Conservation (phyloP, 1,284 basidiomycete genomes). For the Cutaneotrichosporon sp. region DNA sequence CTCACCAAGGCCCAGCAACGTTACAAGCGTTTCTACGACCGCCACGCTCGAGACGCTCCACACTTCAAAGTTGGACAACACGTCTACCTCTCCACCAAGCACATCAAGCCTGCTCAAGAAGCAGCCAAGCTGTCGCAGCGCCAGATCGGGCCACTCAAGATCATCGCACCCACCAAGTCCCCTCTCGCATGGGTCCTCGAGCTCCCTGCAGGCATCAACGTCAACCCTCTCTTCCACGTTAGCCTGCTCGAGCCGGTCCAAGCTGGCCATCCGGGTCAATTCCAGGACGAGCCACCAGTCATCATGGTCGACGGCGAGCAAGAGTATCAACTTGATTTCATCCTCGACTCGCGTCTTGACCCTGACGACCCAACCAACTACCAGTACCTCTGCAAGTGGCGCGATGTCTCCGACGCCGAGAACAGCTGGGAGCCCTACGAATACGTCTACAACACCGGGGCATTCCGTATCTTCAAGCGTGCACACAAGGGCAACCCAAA, state of each 20-base stretch:
- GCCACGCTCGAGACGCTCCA: not conserved
- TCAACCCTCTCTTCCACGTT: conserved; percentile 57
- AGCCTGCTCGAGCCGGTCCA: conserved; percentile 46
- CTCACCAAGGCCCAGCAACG: not conserved
- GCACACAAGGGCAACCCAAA: not conserved
- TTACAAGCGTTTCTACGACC: not conserved
- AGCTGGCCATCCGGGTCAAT: conserved; percentile 43
- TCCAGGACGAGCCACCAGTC: conserved; percentile 37
- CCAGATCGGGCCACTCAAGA: conserved; percentile 52
- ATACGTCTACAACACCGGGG: conserved; percentile 1
- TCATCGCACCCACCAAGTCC: conserved; percentile 12
- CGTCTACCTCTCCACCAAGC: conserved; percentile 52
- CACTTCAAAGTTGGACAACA: conserved; percentile 42
- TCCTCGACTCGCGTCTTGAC: conserved; percentile 28
- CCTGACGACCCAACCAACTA: not conserved
- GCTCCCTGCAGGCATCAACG: conserved; percentile 42
- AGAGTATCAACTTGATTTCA: conserved; percentile 32
- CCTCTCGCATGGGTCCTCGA: conserved; percentile 36
- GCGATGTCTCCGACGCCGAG: conserved; percentile 8
- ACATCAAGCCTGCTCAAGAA: conserved; percentile 54
- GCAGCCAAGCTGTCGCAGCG: too few relatives aligned
- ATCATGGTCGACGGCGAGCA: conserved; percentile 36
- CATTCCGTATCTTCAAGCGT: not conserved
- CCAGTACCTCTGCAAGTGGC: conserved; percentile 15
- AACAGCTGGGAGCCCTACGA: conserved; percentile 17